Percentiles rank a stretch among this genome's conserved stretches.
Evolutionary conservation across 2,329 filamentous ascomycete genomes (phyloP).

Genomic region (Pseudogymnoascus sp.): DNA sequence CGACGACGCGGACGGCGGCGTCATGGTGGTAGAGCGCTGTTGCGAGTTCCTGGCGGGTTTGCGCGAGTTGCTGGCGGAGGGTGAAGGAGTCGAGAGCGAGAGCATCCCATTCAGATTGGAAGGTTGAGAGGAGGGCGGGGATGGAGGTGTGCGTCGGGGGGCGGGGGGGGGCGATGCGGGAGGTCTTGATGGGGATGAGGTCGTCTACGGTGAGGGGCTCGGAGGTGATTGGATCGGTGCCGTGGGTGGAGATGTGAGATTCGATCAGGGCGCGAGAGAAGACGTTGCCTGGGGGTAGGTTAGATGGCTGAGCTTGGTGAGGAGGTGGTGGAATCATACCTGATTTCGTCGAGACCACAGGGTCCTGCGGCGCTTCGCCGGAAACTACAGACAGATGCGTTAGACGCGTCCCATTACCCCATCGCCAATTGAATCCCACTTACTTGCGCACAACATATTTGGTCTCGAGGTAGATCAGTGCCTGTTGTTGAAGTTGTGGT

Average conservation of each 20-base stretch:
- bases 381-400: slow-evolving; percentile 57
- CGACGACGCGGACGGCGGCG: slow-evolving; percentile 91
- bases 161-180: slow-evolving; percentile 75
- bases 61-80: too few relatives aligned
- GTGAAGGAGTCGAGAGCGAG: too few relatives aligned
- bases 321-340: slow-evolving; percentile 47
- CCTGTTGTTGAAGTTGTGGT: not conserved
- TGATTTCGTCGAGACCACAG: slow-evolving; percentile 90
- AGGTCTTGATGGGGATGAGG: slow-evolving; percentile 76
- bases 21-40: too few relatives aligned
- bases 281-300: slow-evolving; percentile 55
- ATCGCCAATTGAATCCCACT: slow-evolving; percentile 27
- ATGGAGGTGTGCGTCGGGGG: slow-evolving; percentile 85
- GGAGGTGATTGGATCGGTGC: slow-evolving; percentile 82
- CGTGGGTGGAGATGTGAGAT: slow-evolving; percentile 87
- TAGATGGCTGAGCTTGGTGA: slow-evolving; percentile 15
- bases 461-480: slow-evolving; percentile 8
- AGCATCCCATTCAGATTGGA: too few relatives aligned
- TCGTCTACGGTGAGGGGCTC: slow-evolving; percentile 79
- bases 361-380: slow-evolving; percentile 89
- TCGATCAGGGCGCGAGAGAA: slow-evolving; percentile 95
- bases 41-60: too few relatives aligned
- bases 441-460: slow-evolving; percentile 59
- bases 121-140: slow-evolving; percentile 83
- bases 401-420: slow-evolving; percentile 16